Percentiles rank a stretch among this genome's conserved stretches.
Evolutionary conservation across 371 early-diverging fungal species (phyloP).

Genomic region (Syncephalis fuscata): DNA sequence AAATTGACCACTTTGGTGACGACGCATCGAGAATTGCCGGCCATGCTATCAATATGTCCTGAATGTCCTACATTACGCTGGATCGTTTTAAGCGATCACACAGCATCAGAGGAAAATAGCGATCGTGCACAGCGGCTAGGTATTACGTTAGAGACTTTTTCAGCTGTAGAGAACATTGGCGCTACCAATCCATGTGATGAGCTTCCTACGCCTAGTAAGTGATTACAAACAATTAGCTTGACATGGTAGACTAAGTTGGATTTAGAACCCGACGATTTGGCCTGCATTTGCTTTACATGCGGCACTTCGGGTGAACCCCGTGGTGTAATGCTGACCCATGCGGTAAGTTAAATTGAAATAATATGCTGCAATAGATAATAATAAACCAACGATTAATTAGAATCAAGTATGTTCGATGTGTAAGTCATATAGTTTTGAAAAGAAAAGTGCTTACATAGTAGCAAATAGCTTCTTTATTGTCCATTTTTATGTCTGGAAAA

Average conservation of each 20-base stretch:
- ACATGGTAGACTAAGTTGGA: too few relatives aligned
- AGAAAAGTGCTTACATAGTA: too few relatives aligned
- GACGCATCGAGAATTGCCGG: slow-evolving; percentile 44
- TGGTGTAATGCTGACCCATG: slow-evolving; percentile 34
- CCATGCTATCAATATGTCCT: slow-evolving; percentile 28
- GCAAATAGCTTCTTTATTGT: too few relatives aligned
- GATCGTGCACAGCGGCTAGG: slow-evolving; percentile 12
- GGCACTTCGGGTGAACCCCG: slow-evolving; percentile 73
- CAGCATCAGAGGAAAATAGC: slow-evolving; percentile 18
- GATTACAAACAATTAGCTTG: too few relatives aligned
- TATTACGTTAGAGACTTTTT: slow-evolving; percentile 28
- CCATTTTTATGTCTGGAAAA: too few relatives aligned
- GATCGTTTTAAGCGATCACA: slow-evolving; percentile 61
- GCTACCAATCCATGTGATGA: background rate
- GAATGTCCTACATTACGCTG: slow-evolving; percentile 39
- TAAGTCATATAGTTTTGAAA: too few relatives aligned
- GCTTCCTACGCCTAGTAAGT: too few relatives aligned
- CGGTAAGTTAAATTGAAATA: too few relatives aligned
- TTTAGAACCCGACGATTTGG: slow-evolving; percentile 34
- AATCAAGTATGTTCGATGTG: too few relatives aligned
- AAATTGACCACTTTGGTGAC: slow-evolving; percentile 47
- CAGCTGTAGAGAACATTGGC: slow-evolving; percentile 39
- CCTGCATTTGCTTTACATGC: slow-evolving; percentile 92
- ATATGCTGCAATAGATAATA: too few relatives aligned
- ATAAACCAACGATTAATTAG: too few relatives aligned